phyloP scores from a whole-genome alignment of 2,329 filamentous ascomycete genomes.

The Colletotrichum filicis region DNA sequence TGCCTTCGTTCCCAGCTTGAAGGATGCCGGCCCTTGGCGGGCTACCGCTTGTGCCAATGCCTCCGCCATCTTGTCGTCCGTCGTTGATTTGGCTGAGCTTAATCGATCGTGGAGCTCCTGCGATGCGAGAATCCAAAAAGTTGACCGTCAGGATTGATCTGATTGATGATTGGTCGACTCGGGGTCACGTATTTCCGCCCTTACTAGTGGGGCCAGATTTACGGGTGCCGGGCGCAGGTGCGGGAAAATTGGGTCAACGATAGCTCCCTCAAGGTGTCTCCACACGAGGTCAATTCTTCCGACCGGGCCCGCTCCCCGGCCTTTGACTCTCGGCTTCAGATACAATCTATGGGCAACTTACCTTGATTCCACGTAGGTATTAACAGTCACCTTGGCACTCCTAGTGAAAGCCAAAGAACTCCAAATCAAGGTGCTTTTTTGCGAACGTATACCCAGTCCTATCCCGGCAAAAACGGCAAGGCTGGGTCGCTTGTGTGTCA shows the following conservation, averaged over 20 bases:
- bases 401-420: background rate
- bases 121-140: constrained; percentile 31
- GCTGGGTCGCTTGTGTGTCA: background rate
- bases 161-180: constrained; percentile 26
- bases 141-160: background rate
- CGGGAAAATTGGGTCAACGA: background rate
- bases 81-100: constrained; percentile 17
- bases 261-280: background rate
- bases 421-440: background rate
- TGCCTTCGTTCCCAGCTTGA: constrained; percentile 63
- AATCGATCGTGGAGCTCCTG: background rate
- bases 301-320: background rate
- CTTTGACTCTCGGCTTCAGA: background rate
- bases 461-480: background rate
- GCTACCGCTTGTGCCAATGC: constrained; percentile 49
- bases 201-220: background rate
- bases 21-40: constrained; percentile 52
- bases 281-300: background rate
- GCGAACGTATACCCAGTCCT: background rate
- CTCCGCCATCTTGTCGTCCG: constrained; percentile 49
- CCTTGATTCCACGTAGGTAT: background rate
- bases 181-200: constrained; percentile 24
- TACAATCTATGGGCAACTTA: background rate
- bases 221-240: background rate
- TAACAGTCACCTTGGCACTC: background rate